Base-by-base conservation (phyloP, 495 filamentous ascomycete species). In the Cladorrhinum samala region DNA sequence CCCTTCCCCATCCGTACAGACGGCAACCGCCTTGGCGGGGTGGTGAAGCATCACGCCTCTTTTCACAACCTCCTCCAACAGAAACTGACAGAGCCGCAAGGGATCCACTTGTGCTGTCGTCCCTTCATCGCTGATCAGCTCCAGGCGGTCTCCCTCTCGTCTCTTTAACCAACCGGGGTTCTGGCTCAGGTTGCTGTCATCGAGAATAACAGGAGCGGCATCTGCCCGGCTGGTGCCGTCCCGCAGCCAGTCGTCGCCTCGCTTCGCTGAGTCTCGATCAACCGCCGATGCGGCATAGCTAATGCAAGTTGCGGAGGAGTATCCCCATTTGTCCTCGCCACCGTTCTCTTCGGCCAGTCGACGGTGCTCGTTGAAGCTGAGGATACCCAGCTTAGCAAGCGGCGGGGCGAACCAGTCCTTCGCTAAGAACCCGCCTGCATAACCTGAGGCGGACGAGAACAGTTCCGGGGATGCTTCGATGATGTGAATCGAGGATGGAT, bases 381-480 rank as follows among this genome's bases (percentile, higher is more conserved):
- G 71, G 2, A 70, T 73, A 17, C 83, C 88, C 0, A 91, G 72
- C 0, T 75, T 66, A 0, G 77, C 75, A 0, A 83, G 58, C 1
- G 77, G 61, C 1, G 76, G 64, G 1, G 65, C 68, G 57, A 85
- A 87, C 86, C 87, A 93, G 58, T 91, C 85, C 47, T 75, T 76
- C 1, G 88, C 86, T 4, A 91, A 66, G 60, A 91, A 92, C 0
- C 88, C 88, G 4, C 76, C 87, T 1, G 86, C 86, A 52, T 79
- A 82, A 16, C 88, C 86, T 3, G 86, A 90, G 2, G 87, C 86
- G 17, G 79, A 82, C 18, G 80, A 77, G 68, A 91, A 90, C 23
- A 90, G 77, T 24, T 78, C 65, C 0, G 76, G 68, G 0, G 82
- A 80, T 14, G 82, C 68, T 52, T 91, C 88, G 46, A 91, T 65